A percentile compares a stretch with the other conserved stretches of the same genome.
These are phyloP conservation scores for Fusarium staphyleae DNA, from an alignment of 2,329 filamentous ascomycete genomes.

Conservation along the genomic window DNA sequence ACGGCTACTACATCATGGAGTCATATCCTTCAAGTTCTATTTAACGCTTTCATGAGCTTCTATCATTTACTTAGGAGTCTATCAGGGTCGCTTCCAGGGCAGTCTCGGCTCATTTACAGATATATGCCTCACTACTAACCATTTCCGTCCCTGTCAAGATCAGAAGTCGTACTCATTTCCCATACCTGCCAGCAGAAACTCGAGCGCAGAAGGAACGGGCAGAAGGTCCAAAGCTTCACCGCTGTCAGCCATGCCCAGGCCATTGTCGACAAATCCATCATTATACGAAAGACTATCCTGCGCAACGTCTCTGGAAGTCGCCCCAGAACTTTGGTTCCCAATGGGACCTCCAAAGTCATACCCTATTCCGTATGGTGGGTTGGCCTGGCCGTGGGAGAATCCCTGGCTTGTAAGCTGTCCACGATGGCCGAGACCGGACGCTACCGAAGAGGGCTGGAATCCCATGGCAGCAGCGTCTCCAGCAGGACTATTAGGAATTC, in stretches of 20 bases:
- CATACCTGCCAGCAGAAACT: constrained; percentile 44
- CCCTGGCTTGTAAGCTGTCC: constrained; percentile 3
- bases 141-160: neutral
- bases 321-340: neutral
- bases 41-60: too few relatives aligned
- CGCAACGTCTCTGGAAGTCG: constrained; percentile 7
- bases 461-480: constrained; percentile 6
- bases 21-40: too few relatives aligned
- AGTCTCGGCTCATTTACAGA: too few relatives aligned
- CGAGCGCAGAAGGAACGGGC: constrained; percentile 42
- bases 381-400: constrained; percentile 8
- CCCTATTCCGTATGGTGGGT: constrained; percentile 23
- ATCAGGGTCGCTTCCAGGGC: too few relatives aligned
- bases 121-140: too few relatives aligned
- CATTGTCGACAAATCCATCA: constrained; percentile 21
- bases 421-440: neutral
- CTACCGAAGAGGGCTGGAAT: constrained; percentile 14
- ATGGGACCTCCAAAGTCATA: constrained; percentile 20
- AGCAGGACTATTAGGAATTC: constrained; percentile 8
- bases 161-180: constrained; percentile 38
- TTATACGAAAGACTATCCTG: constrained; percentile 23
- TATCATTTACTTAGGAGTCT: too few relatives aligned
- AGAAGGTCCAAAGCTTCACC: constrained; percentile 30
- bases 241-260: constrained; percentile 16
- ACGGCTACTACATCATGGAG: too few relatives aligned